Base-by-base conservation (phyloP, 116 monocot genomes). In the Thalassia testudinum region DNA sequence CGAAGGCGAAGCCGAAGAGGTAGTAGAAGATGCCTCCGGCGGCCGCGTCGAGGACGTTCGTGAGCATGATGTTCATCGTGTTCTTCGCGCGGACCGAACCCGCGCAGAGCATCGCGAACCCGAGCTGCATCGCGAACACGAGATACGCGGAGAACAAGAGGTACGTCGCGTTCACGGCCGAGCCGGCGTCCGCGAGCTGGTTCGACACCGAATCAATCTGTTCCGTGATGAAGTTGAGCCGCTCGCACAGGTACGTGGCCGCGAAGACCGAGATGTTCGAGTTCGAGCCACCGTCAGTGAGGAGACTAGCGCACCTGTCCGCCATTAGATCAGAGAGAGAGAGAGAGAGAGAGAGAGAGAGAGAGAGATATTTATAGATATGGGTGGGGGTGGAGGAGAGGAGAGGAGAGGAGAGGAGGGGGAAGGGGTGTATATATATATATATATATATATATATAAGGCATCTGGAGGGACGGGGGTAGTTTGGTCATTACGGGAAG, bases 21-120 rank as follows among this genome's bases (percentile, higher is more conserved):
- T 83, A 83, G 72, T 83, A 83, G 63, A 64, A 83, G 53, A 83
- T 43, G 12, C 68, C 78, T 0, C 83, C 84, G 49, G 79, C 72
- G 26, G 78, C 80, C 22, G 81, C 86, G 37, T 86, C 86, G 12
- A 86, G 71, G 23, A 86, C 73, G 59, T 86, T 86, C 49, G 81
- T 86, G 63, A 86, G 86, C 86, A 86, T 86, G 70, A 86, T 86
- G 72, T 86, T 86, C 72, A 86, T 66, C 44, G 86, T 75, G 63
- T 81, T 86, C 62, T 86, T 86, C 54, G 77, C 85, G 12, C 85
- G 73, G 23, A 85, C 85, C 12, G 85, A 85, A 17, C 80, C 85
- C 14, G 85, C 85, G 53, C 85, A 85, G 52, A 86, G 77, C 86
- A 86, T 86, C 50, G 81, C 81, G 58, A 86, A 86, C 18, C 86